Conservation (phyloP, 306 rosid genomes). For the Cucumis sativus region Cucumber_9930_V3 NC_026659.2:2335001-2335500, state of each 20-base stretch:
- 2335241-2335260: conserved; percentile 75
- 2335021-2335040: conserved; percentile 73
- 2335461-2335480: conserved; percentile 83
- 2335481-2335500: conserved; percentile 66
- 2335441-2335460: conserved; percentile 73
- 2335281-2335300: conserved; percentile 75
- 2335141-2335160: conserved; percentile 51
- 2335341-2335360: conserved; percentile 57
- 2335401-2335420: conserved; percentile 45
- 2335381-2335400: conserved; percentile 33
- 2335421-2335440: conserved; percentile 68
- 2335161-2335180: conserved; percentile 57
- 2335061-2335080: conserved; percentile 33
- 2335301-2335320: conserved; percentile 46
- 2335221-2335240: conserved; percentile 83
- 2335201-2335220: conserved; percentile 75
- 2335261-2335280: conserved; percentile 35
- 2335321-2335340: conserved; percentile 47
- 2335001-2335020: conserved; percentile 84
- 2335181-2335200: conserved; percentile 60
- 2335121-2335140: not conserved
- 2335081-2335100: not conserved
- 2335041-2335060: conserved; percentile 70
- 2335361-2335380: conserved; percentile 59
- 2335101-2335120: not conserved